phyloP scores from a whole-genome alignment of 306 rosid species.

The Fragaria vesca region DNA sequence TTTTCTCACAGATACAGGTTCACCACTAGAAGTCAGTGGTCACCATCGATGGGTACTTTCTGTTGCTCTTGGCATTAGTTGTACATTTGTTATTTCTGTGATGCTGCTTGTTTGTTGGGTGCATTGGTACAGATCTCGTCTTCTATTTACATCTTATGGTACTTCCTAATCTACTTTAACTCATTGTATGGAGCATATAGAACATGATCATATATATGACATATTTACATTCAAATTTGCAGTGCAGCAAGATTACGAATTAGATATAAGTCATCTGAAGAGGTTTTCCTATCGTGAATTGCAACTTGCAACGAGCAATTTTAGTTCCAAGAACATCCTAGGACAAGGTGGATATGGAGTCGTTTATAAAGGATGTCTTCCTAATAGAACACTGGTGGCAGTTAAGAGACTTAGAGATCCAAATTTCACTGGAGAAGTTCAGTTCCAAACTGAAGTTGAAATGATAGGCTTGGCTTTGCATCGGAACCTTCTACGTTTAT shows the following conservation, averaged over 20 bases:
- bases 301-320: conserved; percentile 81
- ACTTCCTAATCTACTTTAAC: conserved; percentile 38
- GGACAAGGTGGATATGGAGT: conserved; percentile 99
- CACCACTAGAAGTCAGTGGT: conserved; percentile 38
- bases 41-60: conserved; percentile 63
- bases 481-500: conserved; percentile 78
- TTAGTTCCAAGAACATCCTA: conserved; percentile 66
- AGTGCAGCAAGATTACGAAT: conserved; percentile 91
- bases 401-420: conserved; percentile 97
- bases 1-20: conserved; percentile 52
- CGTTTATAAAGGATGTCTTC: conserved; percentile 87
- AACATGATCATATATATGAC: neutral
- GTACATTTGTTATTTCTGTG: conserved; percentile 66
- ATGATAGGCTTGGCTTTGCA: conserved; percentile 98
- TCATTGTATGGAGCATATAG: neutral
- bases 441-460: conserved; percentile 98
- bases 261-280: conserved; percentile 79
- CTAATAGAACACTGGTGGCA: conserved; percentile 77
- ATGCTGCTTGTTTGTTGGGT: conserved; percentile 67
- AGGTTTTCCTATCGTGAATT: conserved; percentile 87
- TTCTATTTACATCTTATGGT: conserved; percentile 78
- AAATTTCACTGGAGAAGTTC: conserved; percentile 92
- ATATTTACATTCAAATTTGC: conserved; percentile 34
- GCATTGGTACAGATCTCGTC: conserved; percentile 73
- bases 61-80: conserved; percentile 67